Evolutionary conservation across 129 eudicot species (phyloP), one percentile per base, ranked within the genome.

Genomic region (Pulicaria dysenterica): DNA sequence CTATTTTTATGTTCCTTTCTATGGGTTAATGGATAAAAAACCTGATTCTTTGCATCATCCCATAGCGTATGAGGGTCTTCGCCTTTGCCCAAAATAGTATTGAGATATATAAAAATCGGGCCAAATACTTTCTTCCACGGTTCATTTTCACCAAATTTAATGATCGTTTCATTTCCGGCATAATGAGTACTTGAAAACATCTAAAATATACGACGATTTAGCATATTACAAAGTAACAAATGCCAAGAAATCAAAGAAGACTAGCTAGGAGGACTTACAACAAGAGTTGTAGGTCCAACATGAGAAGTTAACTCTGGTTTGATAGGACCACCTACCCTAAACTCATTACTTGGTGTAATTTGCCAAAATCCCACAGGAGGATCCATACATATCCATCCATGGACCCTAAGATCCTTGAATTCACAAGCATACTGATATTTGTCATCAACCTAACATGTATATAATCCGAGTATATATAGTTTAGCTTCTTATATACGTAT

Each of bases 61-160:
- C 98, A 94, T 39, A 94, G 95, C 8, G 78, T 81, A 83, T 3
- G 85, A 76, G 69, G 86, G 79, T 14, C 79, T 73, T 65, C 77
- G 31, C 2, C 31, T 49, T 3, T 77, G 67, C 58, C 71, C 5
- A 76, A 4, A 38, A 67, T 76, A 49, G 88, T 80, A 67, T 94
- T 94, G 67, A 86, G 86, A 81, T 94, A 84, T 61, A 90, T 80
- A 59, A 84, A 94, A 60, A 94, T 81, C 1, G 98, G 98, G 56
- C 98, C 98, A 41, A 85, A 82, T 24, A 90, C 98, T 79, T 94
- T 94, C 83, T 94, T 94, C 98, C 98, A 94, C 11, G 48, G 34
- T 91, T 94, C 98, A 3, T 88, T 85, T 67, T 79, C 58, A 13
- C 76, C 79, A 53, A 94, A 82, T 70, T 85, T 88, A 2, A 87